Conservation (phyloP, 768 basidiomycete species). For the Suillus subalutaceus region DNA sequence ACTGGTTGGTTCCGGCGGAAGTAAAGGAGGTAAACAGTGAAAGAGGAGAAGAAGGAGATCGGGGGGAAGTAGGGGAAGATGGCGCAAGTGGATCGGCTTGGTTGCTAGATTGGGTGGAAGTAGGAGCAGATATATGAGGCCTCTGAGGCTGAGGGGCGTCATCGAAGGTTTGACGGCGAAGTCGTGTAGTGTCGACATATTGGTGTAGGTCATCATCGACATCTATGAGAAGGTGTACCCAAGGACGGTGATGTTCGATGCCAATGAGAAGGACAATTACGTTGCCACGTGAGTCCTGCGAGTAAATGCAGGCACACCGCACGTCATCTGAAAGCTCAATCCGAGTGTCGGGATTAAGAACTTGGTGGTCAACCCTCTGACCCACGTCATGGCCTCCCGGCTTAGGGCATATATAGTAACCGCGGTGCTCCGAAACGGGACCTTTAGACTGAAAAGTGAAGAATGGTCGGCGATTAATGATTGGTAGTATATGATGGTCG, state of each 20-base stretch:
- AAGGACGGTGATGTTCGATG: neutral
- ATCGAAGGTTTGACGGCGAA: no score
- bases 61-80: neutral
- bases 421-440: neutral
- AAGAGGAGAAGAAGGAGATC: neutral
- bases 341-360: neutral
- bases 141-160: no score
- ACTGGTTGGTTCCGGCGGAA: neutral
- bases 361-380: no score
- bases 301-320: conserved; percentile 1
- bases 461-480: neutral
- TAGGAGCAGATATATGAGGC: neutral
- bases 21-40: neutral
- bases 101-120: neutral
- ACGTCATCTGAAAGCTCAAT: neutral
- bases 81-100: no score
- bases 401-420: neutral
- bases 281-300: neutral
- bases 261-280: conserved; percentile 3
- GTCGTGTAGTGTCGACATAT: neutral
- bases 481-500: neutral
- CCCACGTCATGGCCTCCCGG: neutral
- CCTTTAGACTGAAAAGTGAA: neutral
- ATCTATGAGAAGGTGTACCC: neutral
- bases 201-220: no score